Evolutionary conservation across 2,329 filamentous ascomycete genomes (phyloP).

Genomic region (Epicoccum nigrum): DNA sequence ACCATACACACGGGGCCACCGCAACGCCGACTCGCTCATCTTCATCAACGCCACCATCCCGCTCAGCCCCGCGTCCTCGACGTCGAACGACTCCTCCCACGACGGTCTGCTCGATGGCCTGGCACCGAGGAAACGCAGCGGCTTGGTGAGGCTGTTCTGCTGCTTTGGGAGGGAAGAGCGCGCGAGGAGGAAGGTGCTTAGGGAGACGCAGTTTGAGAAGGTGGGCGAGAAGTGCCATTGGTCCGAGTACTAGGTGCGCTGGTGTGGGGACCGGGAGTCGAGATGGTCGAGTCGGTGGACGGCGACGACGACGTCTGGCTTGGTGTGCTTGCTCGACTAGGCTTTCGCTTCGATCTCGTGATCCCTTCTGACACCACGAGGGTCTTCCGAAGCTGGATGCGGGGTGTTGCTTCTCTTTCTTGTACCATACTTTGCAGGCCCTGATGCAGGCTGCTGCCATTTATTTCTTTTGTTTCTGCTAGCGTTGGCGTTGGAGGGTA

Average conservation of each 20-base stretch:
- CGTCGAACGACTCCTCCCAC: constrained; percentile 15
- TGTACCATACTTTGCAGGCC: background rate
- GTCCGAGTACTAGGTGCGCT: constrained; percentile 35
- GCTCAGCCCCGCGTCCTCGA: constrained; percentile 34
- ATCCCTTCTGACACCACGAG: too few species aligned
- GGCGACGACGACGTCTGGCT: too few species aligned
- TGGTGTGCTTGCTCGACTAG: too few species aligned
- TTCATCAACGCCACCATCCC: constrained; percentile 46
- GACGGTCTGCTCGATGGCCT: constrained; percentile 35
- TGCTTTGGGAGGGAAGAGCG: constrained; percentile 44
- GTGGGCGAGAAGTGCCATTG: constrained; percentile 41
- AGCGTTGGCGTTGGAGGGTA: background rate
- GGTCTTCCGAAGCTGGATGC: too few species aligned
- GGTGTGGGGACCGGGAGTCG: background rate
- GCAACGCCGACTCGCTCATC: constrained; percentile 33
- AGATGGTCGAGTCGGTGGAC: too few species aligned
- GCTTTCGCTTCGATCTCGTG: too few species aligned
- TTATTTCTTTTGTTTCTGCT: background rate
- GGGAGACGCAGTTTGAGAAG: constrained; percentile 37
- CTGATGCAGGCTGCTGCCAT: background rate
- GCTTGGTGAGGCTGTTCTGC: constrained; percentile 40
- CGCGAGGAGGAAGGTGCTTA: constrained; percentile 26
- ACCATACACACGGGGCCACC: constrained; percentile 1
- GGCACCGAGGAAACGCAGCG: constrained; percentile 36
- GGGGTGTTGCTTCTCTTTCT: background rate